A percentile compares a stretch with the other conserved stretches of the same genome.
These are phyloP conservation scores for Backusella tarrabulga DNA, from an alignment of 192 early-diverging fungal genomes.

Conservation along the genomic window DNA sequence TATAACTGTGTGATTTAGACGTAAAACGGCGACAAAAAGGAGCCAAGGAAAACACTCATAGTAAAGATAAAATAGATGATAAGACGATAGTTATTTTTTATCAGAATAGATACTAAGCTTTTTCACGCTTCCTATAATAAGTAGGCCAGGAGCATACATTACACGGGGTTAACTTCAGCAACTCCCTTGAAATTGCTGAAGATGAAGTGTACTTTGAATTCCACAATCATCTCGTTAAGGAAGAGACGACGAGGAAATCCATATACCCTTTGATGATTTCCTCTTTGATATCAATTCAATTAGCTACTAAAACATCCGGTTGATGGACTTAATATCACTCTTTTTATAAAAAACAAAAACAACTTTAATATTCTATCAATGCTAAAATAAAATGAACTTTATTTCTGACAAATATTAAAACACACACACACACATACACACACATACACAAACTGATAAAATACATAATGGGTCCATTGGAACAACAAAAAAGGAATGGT, in stretches of 20 bases:
- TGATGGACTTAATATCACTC: background rate
- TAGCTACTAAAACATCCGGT: background rate
- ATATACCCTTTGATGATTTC: background rate
- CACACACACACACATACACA: too few relatives aligned
- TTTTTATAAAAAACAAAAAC: background rate
- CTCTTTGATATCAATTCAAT: background rate
- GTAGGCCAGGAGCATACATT: too few relatives aligned
- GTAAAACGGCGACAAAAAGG: background rate
- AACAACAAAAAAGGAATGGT: too few relatives aligned
- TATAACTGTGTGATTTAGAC: background rate
- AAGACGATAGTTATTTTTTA: background rate
- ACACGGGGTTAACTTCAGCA: too few relatives aligned
- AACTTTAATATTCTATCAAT: too few relatives aligned
- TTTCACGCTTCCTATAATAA: background rate
- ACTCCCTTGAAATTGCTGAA: background rate
- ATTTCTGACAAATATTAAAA: too few relatives aligned
- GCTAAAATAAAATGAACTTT: too few relatives aligned
- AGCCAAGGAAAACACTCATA: background rate
- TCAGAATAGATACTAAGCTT: background rate
- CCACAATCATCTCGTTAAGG: background rate
- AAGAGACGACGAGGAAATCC: background rate
- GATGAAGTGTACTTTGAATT: background rate
- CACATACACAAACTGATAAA: too few relatives aligned
- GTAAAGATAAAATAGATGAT: background rate
- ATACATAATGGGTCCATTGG: too few relatives aligned